Base-by-base conservation (phyloP, 805 yeast genomes). In the Candida bentonensis region DNA sequence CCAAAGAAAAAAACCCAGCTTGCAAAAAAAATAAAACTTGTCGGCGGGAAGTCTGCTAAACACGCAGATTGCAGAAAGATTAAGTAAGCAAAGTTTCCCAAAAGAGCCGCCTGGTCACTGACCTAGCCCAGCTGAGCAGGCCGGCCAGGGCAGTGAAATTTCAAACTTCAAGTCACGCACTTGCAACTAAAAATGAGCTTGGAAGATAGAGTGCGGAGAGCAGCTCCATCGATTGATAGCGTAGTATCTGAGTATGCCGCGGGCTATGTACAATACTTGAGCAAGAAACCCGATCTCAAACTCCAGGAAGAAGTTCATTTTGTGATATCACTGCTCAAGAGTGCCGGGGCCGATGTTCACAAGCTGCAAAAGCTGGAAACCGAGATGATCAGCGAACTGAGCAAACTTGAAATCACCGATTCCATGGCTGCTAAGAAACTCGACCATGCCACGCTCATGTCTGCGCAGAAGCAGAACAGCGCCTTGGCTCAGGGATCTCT, bases 171-270 rank as follows among this genome's bases (percentile, higher is more conserved):
- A n/a, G n/a, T n/a, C n/a, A n/a, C n/a, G n/a, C n/a, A n/a, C 20
- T 23, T 13, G 7, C 26, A 40, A 22, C n/a, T 9, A 20, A 40
- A 11, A 15, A 42, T 42, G 44, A 17, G 28, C 21, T 17, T 53
- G 3, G 47, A 51, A 11, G 55, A 57, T 17, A 86, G 82, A 58
- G 78, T 88, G 4, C 81, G 95, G 49, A 84, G 81, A 60, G 89
- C 95, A 0, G 92, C 79, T 2, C 88, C 95, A 2, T 69, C 82
- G 0, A 72, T 92, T 40, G 98, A 92, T 56, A 79, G 88, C 1
- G 76, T 87, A 9, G 95, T 92, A 72, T 70, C 80, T 1, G 92
- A 87, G 49, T 92, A 92, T 59, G 94, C 95, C 2, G 80, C 81
- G 30, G 98, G 98, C 1, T 92, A 88, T 55, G 59, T 86, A 44